Conservation (phyloP, 257 asterid species). For the Capsicum baccatum region DNA sequence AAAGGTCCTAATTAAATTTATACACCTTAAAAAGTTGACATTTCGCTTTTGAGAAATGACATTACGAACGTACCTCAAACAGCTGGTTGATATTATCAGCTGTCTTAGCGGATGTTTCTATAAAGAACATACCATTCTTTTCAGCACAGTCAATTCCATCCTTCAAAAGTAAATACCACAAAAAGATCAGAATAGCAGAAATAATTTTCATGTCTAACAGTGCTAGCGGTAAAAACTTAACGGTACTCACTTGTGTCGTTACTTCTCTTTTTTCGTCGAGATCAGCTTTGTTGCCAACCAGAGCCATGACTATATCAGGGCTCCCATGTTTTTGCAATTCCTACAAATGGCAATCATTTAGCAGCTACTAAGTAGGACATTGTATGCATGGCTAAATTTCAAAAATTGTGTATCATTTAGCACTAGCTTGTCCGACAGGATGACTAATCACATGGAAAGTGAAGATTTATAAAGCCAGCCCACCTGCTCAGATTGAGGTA, state of each 20-base stretch:
- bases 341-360: constrained; percentile 41
- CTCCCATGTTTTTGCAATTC: constrained; percentile 97
- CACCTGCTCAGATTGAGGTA: background rate
- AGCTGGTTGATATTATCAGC: constrained; percentile 99
- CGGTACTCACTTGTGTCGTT: constrained; percentile 64
- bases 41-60: background rate
- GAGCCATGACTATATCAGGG: constrained; percentile 94
- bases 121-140: constrained; percentile 95
- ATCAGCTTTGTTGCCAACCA: constrained; percentile 99
- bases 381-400: background rate
- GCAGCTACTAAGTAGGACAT: background rate
- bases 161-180: constrained; percentile 45
- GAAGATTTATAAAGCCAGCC: background rate
- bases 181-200: constrained; percentile 9
- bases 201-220: constrained; percentile 16
- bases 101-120: constrained; percentile 99
- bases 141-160: constrained; percentile 87
- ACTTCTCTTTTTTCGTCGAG: constrained; percentile 90
- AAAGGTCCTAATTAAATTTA: background rate
- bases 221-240: background rate
- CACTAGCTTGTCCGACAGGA: background rate
- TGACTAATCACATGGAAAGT: constrained; percentile 2
- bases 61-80: constrained; percentile 70
- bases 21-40: background rate
- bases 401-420: background rate